Conservation (phyloP, 148 eudicot genomes). For the Vaccinium corymbosum region DNA sequence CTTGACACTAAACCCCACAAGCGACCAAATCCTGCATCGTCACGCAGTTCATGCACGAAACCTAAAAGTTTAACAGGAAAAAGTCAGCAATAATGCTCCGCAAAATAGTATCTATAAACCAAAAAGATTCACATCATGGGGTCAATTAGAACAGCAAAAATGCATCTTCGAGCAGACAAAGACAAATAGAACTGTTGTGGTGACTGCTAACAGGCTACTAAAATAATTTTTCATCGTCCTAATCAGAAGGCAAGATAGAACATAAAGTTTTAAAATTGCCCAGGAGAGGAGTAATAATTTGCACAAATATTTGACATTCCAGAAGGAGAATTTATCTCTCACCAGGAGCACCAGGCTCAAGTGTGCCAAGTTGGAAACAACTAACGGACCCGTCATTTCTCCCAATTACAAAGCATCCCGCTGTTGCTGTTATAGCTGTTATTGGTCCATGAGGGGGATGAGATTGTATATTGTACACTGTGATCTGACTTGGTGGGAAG, state of each 20-base stretch:
- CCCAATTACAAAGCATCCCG: conserved; percentile 72
- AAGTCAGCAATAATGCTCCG: conserved; percentile 2
- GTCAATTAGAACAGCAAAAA: background rate
- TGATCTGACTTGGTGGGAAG: conserved; percentile 52
- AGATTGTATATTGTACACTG: conserved; percentile 45
- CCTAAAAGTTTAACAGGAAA: conserved; percentile 33
- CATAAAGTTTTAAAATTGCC: background rate
- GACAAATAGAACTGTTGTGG: background rate
- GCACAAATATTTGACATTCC: background rate
- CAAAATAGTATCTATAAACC: background rate
- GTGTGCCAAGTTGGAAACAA: conserved; percentile 65
- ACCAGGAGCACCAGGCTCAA: conserved; percentile 73
- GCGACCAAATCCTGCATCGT: conserved; percentile 86
- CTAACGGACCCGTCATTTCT: conserved; percentile 79
- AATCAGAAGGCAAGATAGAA: conserved; percentile 1
- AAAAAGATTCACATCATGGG: background rate
- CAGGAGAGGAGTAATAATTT: background rate
- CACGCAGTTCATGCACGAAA: conserved; percentile 68
- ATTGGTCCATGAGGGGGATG: conserved; percentile 53
- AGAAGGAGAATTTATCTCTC: background rate
- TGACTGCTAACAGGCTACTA: background rate
- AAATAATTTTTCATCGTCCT: background rate
- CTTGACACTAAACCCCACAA: conserved; percentile 92
- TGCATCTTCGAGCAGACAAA: conserved; percentile 4
- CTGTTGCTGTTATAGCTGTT: conserved; percentile 58